A percentile compares a stretch with the other conserved stretches of the same genome.
These are phyloP conservation scores for Lindgomyces ingoldianus DNA, from an alignment of 495 filamentous ascomycete species.

Conservation along the genomic window DNA sequence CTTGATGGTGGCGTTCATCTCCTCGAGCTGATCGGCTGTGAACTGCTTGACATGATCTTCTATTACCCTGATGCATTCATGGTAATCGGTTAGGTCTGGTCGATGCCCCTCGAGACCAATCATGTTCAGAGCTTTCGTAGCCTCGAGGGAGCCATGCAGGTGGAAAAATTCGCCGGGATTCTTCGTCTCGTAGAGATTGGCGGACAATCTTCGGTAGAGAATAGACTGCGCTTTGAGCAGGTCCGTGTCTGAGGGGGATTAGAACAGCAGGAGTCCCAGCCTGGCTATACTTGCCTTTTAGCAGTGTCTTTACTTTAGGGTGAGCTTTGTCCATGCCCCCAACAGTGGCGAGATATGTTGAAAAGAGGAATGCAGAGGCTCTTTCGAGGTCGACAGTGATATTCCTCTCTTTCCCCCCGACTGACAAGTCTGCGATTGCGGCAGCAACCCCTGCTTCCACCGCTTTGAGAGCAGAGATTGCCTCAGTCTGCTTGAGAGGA, in stretches of 20 bases:
- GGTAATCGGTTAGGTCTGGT: conserved; percentile 66
- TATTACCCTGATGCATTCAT: conserved; percentile 66
- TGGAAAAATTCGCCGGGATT: conserved; percentile 68
- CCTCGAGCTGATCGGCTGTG: conserved; percentile 63
- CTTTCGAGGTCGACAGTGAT: conserved; percentile 65
- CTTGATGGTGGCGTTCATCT: conserved; percentile 59
- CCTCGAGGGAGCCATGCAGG: conserved; percentile 76
- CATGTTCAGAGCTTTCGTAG: conserved; percentile 67
- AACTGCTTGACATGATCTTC: conserved; percentile 65
- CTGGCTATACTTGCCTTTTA: conserved; percentile 58
- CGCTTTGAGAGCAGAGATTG: conserved; percentile 66
- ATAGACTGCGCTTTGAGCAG: conserved; percentile 68
- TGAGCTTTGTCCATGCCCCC: conserved; percentile 68
- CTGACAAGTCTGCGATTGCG: conserved; percentile 61
- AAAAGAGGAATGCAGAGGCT: conserved; percentile 67
- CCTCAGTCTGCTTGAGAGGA: conserved; percentile 71
- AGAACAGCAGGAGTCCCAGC: background rate
- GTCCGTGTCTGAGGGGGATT: conserved; percentile 62
- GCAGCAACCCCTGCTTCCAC: conserved; percentile 68
- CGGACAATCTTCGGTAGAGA: conserved; percentile 71
- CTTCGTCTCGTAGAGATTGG: conserved; percentile 73
- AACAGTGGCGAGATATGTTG: conserved; percentile 70
- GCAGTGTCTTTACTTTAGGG: conserved; percentile 58
- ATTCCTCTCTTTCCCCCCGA: conserved; percentile 46
- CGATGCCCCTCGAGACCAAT: conserved; percentile 65